Conservation (phyloP, 371 early-diverging fungal species). For the Circinella umbellata region DNA sequence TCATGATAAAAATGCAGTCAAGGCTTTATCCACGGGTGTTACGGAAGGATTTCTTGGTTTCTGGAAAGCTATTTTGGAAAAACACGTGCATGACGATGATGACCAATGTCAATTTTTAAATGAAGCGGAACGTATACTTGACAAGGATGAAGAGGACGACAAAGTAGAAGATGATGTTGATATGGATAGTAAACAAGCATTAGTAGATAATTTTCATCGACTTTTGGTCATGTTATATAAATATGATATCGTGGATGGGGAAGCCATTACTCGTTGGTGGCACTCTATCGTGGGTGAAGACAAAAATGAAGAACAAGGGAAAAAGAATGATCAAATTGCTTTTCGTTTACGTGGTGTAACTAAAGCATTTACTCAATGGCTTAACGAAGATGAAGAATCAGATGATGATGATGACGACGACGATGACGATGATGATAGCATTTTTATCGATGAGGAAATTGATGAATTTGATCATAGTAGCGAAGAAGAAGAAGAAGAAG, state of each 20-base stretch:
- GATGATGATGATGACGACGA: conserved; percentile 23
- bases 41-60: conserved; percentile 39
- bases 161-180: background rate
- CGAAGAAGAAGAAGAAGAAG: conserved; percentile 14
- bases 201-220: conserved; percentile 40
- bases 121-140: conserved; percentile 27
- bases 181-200: background rate
- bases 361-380: conserved; percentile 35
- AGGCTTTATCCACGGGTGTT: conserved; percentile 17
- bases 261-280: conserved; percentile 48
- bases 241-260: conserved; percentile 47
- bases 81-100: conserved; percentile 34
- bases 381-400: conserved; percentile 29
- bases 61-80: conserved; percentile 48
- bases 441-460: background rate
- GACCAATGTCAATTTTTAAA: conserved; percentile 36
- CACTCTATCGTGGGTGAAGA: conserved; percentile 9
- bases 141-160: background rate
- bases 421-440: conserved; percentile 23
- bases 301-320: background rate
- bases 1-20: conserved; percentile 19
- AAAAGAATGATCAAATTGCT: conserved; percentile 9
- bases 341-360: conserved; percentile 26
- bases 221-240: conserved; percentile 46
- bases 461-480: conserved; percentile 1